Conservation (phyloP, 352 stramenopile species). For the Thraustotheca clavata region DNA sequence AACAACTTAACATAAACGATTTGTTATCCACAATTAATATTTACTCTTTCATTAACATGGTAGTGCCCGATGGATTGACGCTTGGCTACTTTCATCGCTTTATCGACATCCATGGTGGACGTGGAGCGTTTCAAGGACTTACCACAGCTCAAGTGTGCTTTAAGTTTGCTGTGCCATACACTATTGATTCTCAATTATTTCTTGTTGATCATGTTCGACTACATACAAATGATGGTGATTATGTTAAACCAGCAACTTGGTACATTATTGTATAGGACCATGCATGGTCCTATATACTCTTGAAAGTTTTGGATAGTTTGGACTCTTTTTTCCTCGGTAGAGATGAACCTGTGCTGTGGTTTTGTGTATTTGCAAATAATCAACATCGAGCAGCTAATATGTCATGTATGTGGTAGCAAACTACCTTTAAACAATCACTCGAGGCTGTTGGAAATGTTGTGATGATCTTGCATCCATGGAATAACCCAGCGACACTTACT, state of each 20-base stretch:
- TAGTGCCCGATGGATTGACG: background rate
- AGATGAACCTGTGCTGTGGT: background rate
- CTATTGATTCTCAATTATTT: background rate
- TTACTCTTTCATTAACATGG: too few species aligned
- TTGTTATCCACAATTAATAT: too few species aligned
- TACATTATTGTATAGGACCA: conserved; percentile 7
- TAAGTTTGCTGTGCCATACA: background rate
- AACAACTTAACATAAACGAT: too few species aligned
- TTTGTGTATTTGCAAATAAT: conserved; percentile 16
- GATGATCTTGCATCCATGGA: conserved; percentile 16
- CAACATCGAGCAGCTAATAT: background rate
- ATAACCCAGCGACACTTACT: conserved; percentile 2
- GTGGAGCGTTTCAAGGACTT: background rate
- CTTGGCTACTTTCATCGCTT: conserved; percentile 6
- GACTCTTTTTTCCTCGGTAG: background rate
- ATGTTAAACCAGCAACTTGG: conserved; percentile 5
- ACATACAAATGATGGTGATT: background rate
- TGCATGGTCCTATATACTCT: conserved; percentile 12
- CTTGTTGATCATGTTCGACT: conserved; percentile 5
- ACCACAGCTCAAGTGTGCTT: conserved; percentile 1
- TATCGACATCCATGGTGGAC: background rate
- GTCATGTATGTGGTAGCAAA: background rate
- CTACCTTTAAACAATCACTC: background rate
- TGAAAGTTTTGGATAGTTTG: background rate
- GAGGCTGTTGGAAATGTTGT: background rate